These are phyloP conservation scores for Blastobotrys attinorum DNA, from an alignment of 805 yeast species.

Conservation along the genomic window DNA sequence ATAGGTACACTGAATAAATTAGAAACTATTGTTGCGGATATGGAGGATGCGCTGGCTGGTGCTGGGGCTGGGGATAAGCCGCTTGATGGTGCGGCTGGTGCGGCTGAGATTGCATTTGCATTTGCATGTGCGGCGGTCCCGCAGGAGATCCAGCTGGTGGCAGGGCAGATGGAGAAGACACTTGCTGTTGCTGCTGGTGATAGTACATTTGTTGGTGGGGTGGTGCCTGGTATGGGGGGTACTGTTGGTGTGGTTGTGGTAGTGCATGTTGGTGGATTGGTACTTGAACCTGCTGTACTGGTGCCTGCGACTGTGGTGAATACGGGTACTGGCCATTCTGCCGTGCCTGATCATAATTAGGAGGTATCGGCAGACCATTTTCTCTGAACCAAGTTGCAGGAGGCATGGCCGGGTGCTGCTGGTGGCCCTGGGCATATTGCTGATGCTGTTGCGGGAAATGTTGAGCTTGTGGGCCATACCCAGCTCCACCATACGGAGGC, in stretches of 20 bases:
- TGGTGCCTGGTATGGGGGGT: background rate
- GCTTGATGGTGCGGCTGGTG: background rate
- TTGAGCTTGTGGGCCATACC: background rate
- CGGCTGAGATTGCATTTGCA: background rate
- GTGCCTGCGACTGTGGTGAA: too few species aligned
- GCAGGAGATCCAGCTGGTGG: background rate
- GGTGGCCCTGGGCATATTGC: background rate
- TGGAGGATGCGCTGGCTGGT: background rate
- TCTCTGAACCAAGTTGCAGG: background rate
- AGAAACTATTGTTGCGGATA: background rate
- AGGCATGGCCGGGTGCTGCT: background rate
- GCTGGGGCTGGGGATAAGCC: background rate
- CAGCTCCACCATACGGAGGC: too few species aligned
- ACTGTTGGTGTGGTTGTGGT: background rate
- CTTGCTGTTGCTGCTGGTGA: background rate
- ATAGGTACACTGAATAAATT: too few species aligned
- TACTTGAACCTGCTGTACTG: conserved; percentile 1
- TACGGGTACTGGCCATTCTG: background rate
- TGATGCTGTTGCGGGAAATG: background rate
- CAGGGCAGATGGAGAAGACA: background rate
- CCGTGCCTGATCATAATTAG: background rate
- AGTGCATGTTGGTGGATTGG: background rate
- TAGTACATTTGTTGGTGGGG: background rate
- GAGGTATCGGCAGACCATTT: too few species aligned
- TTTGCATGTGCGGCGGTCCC: background rate